Conservation (phyloP, 306 rosid genomes). For the Vigna reflexopilosa region DNA sequence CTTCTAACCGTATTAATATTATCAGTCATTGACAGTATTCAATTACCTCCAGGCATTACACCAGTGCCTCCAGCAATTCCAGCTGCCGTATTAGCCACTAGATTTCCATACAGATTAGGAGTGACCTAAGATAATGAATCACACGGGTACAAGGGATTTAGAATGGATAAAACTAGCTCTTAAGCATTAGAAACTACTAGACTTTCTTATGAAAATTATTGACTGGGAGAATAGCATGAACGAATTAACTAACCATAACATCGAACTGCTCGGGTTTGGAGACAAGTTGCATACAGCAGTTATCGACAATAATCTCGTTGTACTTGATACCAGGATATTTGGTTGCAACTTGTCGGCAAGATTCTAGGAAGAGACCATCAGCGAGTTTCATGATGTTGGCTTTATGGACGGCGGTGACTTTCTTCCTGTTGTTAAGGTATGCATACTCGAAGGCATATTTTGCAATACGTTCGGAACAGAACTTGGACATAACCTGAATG, state of each 20-base stretch:
- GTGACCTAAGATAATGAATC: constrained; percentile 43
- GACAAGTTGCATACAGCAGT: constrained; percentile 50
- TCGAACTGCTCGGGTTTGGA: constrained; percentile 51
- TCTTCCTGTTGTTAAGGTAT: constrained; percentile 48
- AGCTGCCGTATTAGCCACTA: constrained; percentile 89
- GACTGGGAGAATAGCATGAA: not conserved
- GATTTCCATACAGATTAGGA: constrained; percentile 86
- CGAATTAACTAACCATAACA: constrained; percentile 37
- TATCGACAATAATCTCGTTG: constrained; percentile 61
- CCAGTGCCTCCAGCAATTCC: constrained; percentile 59
- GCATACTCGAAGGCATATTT: constrained; percentile 51
- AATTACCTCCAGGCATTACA: constrained; percentile 85
- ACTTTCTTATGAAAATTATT: too few species aligned
- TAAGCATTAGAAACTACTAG: too few species aligned
- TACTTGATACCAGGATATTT: constrained; percentile 68
- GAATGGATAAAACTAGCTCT: not conserved
- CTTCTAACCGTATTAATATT: not conserved
- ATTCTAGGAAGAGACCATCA: constrained; percentile 49
- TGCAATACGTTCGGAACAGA: constrained; percentile 48
- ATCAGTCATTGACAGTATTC: too few species aligned
- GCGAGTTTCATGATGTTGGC: constrained; percentile 54
- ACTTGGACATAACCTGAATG: constrained; percentile 37
- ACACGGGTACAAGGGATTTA: too few species aligned
- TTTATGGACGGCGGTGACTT: constrained; percentile 45
- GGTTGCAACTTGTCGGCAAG: constrained; percentile 57